Conservation (phyloP, 1,284 basidiomycete species). For the Xerocomus nothofagi region DNA sequence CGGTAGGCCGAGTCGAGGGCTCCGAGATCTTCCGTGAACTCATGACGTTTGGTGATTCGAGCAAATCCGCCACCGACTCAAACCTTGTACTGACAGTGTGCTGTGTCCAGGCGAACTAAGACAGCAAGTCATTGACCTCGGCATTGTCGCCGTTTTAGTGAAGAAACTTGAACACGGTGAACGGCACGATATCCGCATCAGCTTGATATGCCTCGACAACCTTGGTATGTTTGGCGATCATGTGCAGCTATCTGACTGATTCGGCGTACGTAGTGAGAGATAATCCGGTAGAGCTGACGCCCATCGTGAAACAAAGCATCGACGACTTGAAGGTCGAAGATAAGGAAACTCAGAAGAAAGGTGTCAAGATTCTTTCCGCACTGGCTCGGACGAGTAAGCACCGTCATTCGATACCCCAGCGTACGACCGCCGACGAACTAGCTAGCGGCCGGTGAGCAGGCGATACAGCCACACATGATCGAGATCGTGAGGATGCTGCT, state of each 20-base stretch:
- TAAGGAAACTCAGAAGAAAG: not conserved
- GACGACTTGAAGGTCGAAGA: not conserved
- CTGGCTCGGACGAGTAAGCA: slow-evolving; percentile 4
- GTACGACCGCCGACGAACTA: not conserved
- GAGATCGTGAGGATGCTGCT: slow-evolving; percentile 9
- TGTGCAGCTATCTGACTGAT: no score
- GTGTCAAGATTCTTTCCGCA: not conserved
- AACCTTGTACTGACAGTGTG: not conserved
- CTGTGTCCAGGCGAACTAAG: not conserved
- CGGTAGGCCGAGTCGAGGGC: slow-evolving; percentile 10
- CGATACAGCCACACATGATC: not conserved
- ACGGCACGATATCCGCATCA: not conserved
- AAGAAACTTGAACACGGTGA: slow-evolving; percentile 3
- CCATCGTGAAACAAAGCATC: not conserved
- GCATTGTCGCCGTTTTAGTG: not conserved
- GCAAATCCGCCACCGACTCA: not conserved
- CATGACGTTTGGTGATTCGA: slow-evolving; percentile 1
- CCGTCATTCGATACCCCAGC: not conserved
- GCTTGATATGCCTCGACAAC: slow-evolving; percentile 3
- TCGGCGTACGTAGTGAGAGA: no score
- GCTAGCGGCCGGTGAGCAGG: slow-evolving; percentile 2
- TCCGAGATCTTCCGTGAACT: slow-evolving; percentile 1
- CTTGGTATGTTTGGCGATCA: not conserved
- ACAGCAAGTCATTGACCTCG: not conserved
- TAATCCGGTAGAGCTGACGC: not conserved